Conservation (phyloP, 148 eudicot genomes). For the Silene uniflora region DNA sequence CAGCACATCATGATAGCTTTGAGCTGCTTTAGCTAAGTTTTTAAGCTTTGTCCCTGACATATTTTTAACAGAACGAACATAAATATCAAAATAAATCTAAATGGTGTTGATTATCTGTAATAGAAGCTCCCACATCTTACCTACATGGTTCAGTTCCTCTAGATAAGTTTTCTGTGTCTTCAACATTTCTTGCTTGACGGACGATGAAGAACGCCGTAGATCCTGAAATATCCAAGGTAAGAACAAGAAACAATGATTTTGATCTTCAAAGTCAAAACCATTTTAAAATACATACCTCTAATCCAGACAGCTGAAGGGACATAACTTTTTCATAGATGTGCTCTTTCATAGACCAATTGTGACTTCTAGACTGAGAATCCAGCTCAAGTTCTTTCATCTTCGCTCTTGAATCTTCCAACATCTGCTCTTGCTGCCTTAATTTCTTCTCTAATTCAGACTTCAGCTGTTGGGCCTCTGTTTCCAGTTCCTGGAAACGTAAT, state of each 20-base stretch:
- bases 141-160: constrained; percentile 61
- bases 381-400: constrained; percentile 58
- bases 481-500: constrained; percentile 36
- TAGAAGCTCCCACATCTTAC: constrained; percentile 36
- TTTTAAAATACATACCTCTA: constrained; percentile 43
- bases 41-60: constrained; percentile 55
- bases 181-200: constrained; percentile 64
- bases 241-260: constrained; percentile 13
- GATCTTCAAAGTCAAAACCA: constrained; percentile 12
- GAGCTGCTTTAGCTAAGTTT: constrained; percentile 57
- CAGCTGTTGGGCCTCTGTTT: constrained; percentile 38
- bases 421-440: constrained; percentile 43
- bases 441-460: constrained; percentile 48
- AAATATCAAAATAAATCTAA: background rate
- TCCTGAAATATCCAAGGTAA: constrained; percentile 45
- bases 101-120: background rate
- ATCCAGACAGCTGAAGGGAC: constrained; percentile 57
- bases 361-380: constrained; percentile 38
- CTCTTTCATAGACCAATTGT: constrained; percentile 60
- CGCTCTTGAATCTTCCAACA: constrained; percentile 42
- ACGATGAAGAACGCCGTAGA: constrained; percentile 62
- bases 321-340: constrained; percentile 47
- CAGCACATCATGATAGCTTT: constrained; percentile 57
- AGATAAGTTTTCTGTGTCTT: constrained; percentile 56
- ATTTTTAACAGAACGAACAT: background rate